Evolutionary conservation across 1,284 basidiomycete genomes (phyloP).

Genomic region (Rhizoctonia solani): DNA sequence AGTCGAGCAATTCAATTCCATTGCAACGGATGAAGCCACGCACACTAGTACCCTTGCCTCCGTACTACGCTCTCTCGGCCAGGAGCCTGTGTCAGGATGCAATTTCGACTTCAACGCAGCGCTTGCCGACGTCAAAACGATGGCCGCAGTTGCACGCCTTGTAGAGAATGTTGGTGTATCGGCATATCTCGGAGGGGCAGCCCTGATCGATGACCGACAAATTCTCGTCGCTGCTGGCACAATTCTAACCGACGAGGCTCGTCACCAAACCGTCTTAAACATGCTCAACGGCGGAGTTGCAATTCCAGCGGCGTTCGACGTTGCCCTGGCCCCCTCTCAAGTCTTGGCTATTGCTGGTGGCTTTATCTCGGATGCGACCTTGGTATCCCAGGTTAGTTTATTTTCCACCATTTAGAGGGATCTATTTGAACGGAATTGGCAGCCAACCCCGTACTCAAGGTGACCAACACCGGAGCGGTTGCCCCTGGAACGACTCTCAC

Average conservation of each 20-base stretch:
- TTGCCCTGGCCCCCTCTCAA: slow-evolving; percentile 67
- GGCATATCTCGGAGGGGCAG: slow-evolving; percentile 73
- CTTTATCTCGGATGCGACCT: slow-evolving; percentile 73
- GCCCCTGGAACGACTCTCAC: slow-evolving; percentile 61
- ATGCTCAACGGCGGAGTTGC: slow-evolving; percentile 62
- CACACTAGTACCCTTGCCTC: slow-evolving; percentile 57
- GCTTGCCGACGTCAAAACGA: slow-evolving; percentile 68
- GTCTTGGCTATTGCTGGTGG: slow-evolving; percentile 72
- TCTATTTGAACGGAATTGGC: slow-evolving; percentile 23
- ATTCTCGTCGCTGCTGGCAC: slow-evolving; percentile 71
- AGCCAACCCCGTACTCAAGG: slow-evolving; percentile 64
- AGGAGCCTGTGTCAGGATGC: slow-evolving; percentile 60
- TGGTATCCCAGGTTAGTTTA: slow-evolving; percentile 57
- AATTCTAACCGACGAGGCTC: slow-evolving; percentile 80
- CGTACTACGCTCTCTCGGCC: slow-evolving; percentile 60
- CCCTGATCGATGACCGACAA: slow-evolving; percentile 64
- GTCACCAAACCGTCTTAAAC: slow-evolving; percentile 79
- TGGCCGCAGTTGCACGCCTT: slow-evolving; percentile 73
- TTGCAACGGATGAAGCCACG: slow-evolving; percentile 65
- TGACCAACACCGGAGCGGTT: slow-evolving; percentile 66
- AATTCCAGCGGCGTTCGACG: slow-evolving; percentile 71
- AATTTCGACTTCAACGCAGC: slow-evolving; percentile 68
- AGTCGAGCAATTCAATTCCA: slow-evolving; percentile 62
- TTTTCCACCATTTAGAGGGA: slow-evolving; percentile 10
- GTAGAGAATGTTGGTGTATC: slow-evolving; percentile 80